These are phyloP conservation scores for Gastrolobium bilobum DNA, from an alignment of 306 rosid genomes.

Conservation along the genomic window DNA sequence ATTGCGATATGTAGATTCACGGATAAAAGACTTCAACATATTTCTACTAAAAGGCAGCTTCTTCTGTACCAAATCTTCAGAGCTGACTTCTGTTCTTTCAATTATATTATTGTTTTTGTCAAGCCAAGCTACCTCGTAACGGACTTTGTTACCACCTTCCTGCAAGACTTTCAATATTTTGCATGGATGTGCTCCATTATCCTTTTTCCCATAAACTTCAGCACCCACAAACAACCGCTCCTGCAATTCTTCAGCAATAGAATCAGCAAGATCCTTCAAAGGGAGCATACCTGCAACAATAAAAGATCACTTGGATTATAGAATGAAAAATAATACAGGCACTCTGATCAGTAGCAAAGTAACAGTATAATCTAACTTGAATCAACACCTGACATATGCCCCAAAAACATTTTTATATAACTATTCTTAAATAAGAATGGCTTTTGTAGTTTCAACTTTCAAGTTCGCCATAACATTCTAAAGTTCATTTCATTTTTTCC, in stretches of 20 bases:
- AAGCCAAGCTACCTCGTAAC: slow-evolving; percentile 85
- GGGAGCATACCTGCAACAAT: slow-evolving; percentile 77
- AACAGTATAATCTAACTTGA: slow-evolving; percentile 23
- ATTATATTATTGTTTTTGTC: slow-evolving; percentile 71
- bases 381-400: slow-evolving; percentile 9
- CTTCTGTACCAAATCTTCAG: slow-evolving; percentile 75
- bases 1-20: slow-evolving; percentile 91
- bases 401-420: slow-evolving; percentile 4
- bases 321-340: slow-evolving; percentile 26
- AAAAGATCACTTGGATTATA: slow-evolving; percentile 32
- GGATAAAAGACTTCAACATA: slow-evolving; percentile 83
- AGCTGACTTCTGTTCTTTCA: slow-evolving; percentile 57
- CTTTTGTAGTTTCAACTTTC: not conserved
- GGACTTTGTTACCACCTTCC: slow-evolving; percentile 54
- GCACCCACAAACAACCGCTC: slow-evolving; percentile 73
- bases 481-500: not conserved
- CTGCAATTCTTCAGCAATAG: slow-evolving; percentile 75
- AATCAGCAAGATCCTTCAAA: slow-evolving; percentile 85
- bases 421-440: not conserved
- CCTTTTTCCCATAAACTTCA: slow-evolving; percentile 79
- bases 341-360: slow-evolving; percentile 10
- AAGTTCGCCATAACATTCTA: not conserved
- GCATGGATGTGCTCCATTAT: slow-evolving; percentile 64
- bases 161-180: slow-evolving; percentile 69
- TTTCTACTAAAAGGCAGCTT: slow-evolving; percentile 84